Percentiles rank a stretch among this genome's conserved stretches.
These are phyloP conservation scores for Corinectria fuckeliana DNA, from an alignment of 2,329 filamentous ascomycete species.

Conservation along the genomic window DNA sequence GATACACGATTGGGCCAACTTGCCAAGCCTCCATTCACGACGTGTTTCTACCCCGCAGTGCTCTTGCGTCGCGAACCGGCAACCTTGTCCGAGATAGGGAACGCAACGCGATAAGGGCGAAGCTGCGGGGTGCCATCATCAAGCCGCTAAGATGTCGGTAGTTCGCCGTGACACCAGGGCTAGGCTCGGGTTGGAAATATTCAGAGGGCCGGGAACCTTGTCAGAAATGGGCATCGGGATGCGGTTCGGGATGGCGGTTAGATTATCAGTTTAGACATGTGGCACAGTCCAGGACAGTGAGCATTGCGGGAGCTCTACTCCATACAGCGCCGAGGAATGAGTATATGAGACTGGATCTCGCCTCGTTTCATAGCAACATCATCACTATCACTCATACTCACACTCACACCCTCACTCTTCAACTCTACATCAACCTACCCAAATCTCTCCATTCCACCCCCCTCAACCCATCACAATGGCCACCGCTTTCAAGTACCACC, in stretches of 20 bases:
- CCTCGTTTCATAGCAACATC: background rate
- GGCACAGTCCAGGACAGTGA: background rate
- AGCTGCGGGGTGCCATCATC: slow-evolving; percentile 7
- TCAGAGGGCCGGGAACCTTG: slow-evolving; percentile 17
- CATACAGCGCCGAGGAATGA: background rate
- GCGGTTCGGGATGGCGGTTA: background rate
- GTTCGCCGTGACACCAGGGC: background rate
- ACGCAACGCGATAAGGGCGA: slow-evolving; percentile 1
- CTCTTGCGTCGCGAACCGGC: background rate
- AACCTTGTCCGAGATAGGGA: slow-evolving; percentile 17
- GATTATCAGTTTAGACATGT: background rate
- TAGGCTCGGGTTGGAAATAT: slow-evolving; percentile 14
- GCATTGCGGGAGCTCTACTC: background rate
- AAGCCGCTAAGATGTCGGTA: background rate
- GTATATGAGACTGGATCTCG: slow-evolving; percentile 12
- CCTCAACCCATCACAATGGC: slow-evolving; percentile 39
- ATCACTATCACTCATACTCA: background rate
- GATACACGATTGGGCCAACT: slow-evolving; percentile 3
- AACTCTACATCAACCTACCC: background rate
- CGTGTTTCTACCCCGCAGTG: slow-evolving; percentile 16
- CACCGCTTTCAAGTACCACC: slow-evolving; percentile 56
- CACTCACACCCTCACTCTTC: background rate
- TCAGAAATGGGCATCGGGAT: slow-evolving; percentile 7
- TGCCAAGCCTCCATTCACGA: background rate
- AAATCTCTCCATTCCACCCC: background rate